These are phyloP conservation scores for Scytalidium lignicola DNA, from an alignment of 2,329 filamentous ascomycete genomes.

Conservation along the genomic window DNA sequence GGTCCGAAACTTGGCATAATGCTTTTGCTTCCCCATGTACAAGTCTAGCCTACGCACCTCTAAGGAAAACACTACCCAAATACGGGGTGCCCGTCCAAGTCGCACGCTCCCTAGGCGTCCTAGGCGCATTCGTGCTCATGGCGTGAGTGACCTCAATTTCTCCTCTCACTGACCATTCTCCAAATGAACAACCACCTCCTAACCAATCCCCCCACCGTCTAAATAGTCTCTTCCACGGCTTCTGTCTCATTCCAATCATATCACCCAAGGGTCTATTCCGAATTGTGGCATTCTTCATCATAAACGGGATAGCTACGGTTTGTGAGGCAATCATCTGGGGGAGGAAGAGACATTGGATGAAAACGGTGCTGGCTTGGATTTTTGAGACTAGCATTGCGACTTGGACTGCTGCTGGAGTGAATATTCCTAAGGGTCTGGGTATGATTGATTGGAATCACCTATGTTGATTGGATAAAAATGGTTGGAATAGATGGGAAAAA, in stretches of 20 bases:
- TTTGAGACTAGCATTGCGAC: constrained; percentile 29
- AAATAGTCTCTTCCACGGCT: constrained; percentile 30
- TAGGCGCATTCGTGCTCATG: constrained; percentile 35
- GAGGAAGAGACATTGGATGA: constrained; percentile 27
- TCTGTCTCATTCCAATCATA: constrained; percentile 31
- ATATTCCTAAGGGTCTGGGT: constrained; percentile 29
- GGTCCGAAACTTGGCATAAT: constrained; percentile 37
- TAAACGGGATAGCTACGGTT: constrained; percentile 33
- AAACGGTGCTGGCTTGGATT: constrained; percentile 27
- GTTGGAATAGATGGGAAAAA: too few species aligned
- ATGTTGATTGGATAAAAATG: too few species aligned
- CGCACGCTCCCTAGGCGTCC: constrained; percentile 29
- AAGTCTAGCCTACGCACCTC: constrained; percentile 32
- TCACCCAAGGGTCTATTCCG: constrained; percentile 24
- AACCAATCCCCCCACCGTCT: too few species aligned
- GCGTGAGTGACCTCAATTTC: background rate
- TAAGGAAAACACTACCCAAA: constrained; percentile 27
- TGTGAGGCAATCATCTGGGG: constrained; percentile 31
- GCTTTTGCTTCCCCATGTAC: constrained; percentile 34
- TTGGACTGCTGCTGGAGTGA: constrained; percentile 28
- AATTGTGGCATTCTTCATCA: constrained; percentile 33
- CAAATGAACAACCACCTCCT: too few species aligned
- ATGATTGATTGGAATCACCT: constrained; percentile 27
- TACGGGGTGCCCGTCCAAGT: constrained; percentile 26
- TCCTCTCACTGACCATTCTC: background rate